Base-by-base conservation (phyloP, 257 asterid species). In the Lycium ferocissimum region DNA sequence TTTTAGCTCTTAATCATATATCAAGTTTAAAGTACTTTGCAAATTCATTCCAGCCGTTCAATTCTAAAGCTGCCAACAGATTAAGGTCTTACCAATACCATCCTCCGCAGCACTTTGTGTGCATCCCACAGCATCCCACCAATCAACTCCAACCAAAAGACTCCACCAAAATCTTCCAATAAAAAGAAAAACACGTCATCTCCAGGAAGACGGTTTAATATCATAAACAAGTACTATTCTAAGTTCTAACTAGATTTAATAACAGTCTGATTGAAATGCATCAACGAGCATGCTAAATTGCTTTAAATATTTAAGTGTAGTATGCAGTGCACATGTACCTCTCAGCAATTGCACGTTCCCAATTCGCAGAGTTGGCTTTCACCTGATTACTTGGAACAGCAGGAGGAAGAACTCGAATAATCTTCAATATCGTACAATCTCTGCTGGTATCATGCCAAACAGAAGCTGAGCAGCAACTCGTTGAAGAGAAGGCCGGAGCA, bases 91-190 rank as follows among this genome's bases (percentile, higher is more conserved):
- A 97, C 99, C 98, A 85, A 97, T 95, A 79, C 98, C 98, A 88
- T 94, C 98, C 94, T 97, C 99, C 7, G 99, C 97, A 47, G 99
- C 98, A 87, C 99, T 95, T 88, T 97, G 99, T 20, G 99, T 97
- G 84, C 99, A 97, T 87, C 99, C 99, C 85, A 97, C 98, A 63
- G 99, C 98, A 97, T 97, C 99, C 99, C 99, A 95, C 99, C 99
- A 97, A 92, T 97, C 99, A 92, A 95, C 97, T 81, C 98, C 99
- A 73, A 97, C 98, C 92, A 92, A 86, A 89, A 97, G 98, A 89
- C 98, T 93, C 99, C 99, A 97, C 99, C 99, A 97, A 90, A 97
- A 97, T 86, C 99, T 97, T 91, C 72, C 89, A 86, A 85, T 59
- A 81, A 22, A 83, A 45, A 80, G 80, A 10, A 84, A 38, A 67